Evolutionary conservation across 495 filamentous ascomycete genomes (phyloP).

Genomic region (Neurospora cerealis): DNA sequence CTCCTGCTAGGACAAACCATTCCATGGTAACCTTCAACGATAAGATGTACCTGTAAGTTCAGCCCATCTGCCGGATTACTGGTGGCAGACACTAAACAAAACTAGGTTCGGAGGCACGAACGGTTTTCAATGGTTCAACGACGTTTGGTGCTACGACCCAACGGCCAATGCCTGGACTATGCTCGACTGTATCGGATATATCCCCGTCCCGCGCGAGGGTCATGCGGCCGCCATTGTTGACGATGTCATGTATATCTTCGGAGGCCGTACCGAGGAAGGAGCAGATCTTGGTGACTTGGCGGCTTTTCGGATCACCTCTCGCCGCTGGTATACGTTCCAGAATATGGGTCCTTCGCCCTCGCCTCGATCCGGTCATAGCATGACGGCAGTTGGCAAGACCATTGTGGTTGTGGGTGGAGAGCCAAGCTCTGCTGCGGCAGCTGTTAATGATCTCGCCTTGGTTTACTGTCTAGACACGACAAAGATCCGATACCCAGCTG

Average conservation of each 20-base stretch:
- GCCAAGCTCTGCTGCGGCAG: slow-evolving; percentile 74
- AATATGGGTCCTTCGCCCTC: slow-evolving; percentile 98
- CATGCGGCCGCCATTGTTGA: slow-evolving; percentile 88
- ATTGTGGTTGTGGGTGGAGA: slow-evolving; percentile 90
- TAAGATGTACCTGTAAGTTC: slow-evolving; percentile 79
- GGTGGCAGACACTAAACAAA: neutral
- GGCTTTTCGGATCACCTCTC: slow-evolving; percentile 83
- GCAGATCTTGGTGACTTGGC: slow-evolving; percentile 87
- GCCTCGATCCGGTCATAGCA: slow-evolving; percentile 88
- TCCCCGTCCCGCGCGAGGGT: slow-evolving; percentile 85
- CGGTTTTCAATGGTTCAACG: slow-evolving; percentile 91
- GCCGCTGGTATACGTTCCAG: slow-evolving; percentile 98
- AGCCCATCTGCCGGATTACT: neutral
- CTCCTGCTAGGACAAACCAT: slow-evolving; percentile 94
- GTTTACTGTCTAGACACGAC: slow-evolving; percentile 87
- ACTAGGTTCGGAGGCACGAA: slow-evolving; percentile 91
- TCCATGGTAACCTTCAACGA: slow-evolving; percentile 86
- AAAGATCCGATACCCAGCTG: slow-evolving; percentile 91
- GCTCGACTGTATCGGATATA: slow-evolving; percentile 93
- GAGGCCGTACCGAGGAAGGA: slow-evolving; percentile 89
- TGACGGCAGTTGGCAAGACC: slow-evolving; percentile 88
- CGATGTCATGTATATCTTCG: slow-evolving; percentile 99
- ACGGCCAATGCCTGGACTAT: slow-evolving; percentile 71
- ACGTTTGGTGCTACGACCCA: slow-evolving; percentile 94
- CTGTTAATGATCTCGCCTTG: slow-evolving; percentile 74